Base-by-base conservation (phyloP, 371 early-diverging fungal genomes). In the Mucor irregularis region DNA sequence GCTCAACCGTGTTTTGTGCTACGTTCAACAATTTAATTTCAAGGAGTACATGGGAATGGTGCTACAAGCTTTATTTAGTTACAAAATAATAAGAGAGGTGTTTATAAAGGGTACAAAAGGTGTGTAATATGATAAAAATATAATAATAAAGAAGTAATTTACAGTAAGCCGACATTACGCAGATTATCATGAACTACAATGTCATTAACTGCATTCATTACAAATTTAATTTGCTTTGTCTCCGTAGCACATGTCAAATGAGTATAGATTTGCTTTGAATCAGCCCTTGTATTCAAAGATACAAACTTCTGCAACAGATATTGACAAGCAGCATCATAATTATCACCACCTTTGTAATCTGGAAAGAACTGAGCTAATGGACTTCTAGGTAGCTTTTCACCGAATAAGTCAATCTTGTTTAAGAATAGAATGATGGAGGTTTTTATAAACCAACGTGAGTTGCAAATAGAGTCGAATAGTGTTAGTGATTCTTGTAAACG, bases 321-420 rank as follows among this genome's bases (percentile, higher is more conserved):
- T 31, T 76, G 71, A 26, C 76, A 74, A 0, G 74, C 90, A 9
- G 75, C 68, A 49, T 91, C 91, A 50, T 84, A 88, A 42, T 79
- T 77, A 61, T 84, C 74, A 31, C 79, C 83, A 46, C 90, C 90
- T 62, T 67, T 71, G 64, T 86, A 92, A 35, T 91, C 91, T 1
- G 81, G 78, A 69, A 91, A 92, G 72, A 82, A 90, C 6, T 83
- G 64, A 5, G 60, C 58, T 38, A 92, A 68, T 5, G 90, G 87
- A 19, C 80, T 81, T 30, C 71, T 66, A 16, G 74, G 71, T 17
- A 92, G 51, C 58, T 92, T 92, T 46, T 84, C 80, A 46, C 77
- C 78, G 74, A 92, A 89, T 30, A 91, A 61, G 63, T 92, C 93
- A 52, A 90, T 86, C 68, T 92, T 92, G 77, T 92, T 92, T 30